A percentile compares a stretch with the other conserved stretches of the same genome.
Conservation (phyloP, 116 monocot genomes). For the Cymodocea nodosa region DNA sequence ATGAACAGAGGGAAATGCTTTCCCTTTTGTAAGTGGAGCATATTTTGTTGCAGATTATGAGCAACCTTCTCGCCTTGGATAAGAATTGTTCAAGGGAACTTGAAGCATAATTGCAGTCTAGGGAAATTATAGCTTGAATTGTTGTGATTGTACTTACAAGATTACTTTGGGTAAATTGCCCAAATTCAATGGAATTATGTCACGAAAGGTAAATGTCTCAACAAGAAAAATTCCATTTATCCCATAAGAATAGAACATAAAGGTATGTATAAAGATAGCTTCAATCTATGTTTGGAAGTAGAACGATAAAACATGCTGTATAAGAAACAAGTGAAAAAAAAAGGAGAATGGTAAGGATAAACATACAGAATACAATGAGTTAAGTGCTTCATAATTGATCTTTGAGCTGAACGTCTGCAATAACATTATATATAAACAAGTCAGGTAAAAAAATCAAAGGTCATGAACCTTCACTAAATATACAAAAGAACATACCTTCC, state of each 20-base stretch:
- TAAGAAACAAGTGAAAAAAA: neutral
- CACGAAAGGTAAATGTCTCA: too few species aligned
- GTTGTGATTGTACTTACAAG: too few species aligned
- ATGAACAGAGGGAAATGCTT: neutral
- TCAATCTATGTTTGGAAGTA: neutral
- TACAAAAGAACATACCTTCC: conserved; percentile 37
- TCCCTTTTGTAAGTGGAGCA: neutral
- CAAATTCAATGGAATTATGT: too few species aligned
- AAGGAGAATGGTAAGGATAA: conserved; percentile 5
- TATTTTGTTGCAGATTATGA: too few species aligned
- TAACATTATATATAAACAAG: conserved; percentile 1
- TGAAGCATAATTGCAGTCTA: too few species aligned
- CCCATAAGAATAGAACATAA: too few species aligned
- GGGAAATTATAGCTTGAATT: too few species aligned
- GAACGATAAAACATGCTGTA: too few species aligned
- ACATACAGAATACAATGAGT: conserved; percentile 48
- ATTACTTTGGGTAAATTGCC: too few species aligned
- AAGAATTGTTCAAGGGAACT: too few species aligned
- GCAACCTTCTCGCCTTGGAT: too few species aligned
- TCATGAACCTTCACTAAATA: neutral
- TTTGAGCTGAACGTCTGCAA: conserved; percentile 56
- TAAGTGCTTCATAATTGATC: conserved; percentile 57
- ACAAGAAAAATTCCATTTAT: too few species aligned
- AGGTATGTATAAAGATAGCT: neutral
- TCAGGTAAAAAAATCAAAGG: neutral